These are phyloP conservation scores for Darksidea phi DNA, from an alignment of 495 filamentous ascomycete genomes.

Conservation along the genomic window DNA sequence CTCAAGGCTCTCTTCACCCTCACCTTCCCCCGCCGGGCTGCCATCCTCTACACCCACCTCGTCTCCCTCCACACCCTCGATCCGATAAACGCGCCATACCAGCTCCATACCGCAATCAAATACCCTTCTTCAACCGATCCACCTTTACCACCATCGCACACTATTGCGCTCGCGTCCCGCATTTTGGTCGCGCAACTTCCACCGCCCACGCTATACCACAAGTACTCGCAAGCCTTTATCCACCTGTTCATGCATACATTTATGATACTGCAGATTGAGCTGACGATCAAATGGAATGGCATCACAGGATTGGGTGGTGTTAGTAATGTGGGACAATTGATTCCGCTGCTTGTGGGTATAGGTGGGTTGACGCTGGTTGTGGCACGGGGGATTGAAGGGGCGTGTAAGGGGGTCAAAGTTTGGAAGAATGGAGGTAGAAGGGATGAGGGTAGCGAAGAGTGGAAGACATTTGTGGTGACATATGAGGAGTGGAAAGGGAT, in stretches of 20 bases:
- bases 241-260: slow-evolving; percentile 20
- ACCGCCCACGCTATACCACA: neutral
- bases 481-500: slow-evolving; percentile 1
- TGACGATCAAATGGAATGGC: slow-evolving; percentile 38
- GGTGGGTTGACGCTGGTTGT: slow-evolving; percentile 33
- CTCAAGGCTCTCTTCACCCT: slow-evolving; percentile 12
- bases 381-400: slow-evolving; percentile 20
- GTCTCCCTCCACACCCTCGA: slow-evolving; percentile 2
- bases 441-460: neutral
- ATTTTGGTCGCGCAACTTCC: slow-evolving; percentile 4
- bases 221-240: slow-evolving; percentile 6
- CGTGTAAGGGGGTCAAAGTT: slow-evolving; percentile 2
- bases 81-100: slow-evolving; percentile 10
- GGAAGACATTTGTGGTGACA: neutral
- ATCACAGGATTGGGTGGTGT: slow-evolving; percentile 32
- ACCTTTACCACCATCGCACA: neutral
- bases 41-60: slow-evolving; percentile 13
- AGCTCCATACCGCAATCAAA: slow-evolving; percentile 1
- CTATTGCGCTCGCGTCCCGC: slow-evolving; percentile 5
- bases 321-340: slow-evolving; percentile 36
- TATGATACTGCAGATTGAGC: slow-evolving; percentile 37
- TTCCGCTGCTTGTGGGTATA: slow-evolving; percentile 39
- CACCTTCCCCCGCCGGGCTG: slow-evolving; percentile 9
- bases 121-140: slow-evolving; percentile 15
- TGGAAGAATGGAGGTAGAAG: neutral